A percentile compares a stretch with the other conserved stretches of the same genome.
These are phyloP conservation scores for Metschnikowia continentalis DNA, from an alignment of 805 yeast genomes.

Conservation along the genomic window DNA sequence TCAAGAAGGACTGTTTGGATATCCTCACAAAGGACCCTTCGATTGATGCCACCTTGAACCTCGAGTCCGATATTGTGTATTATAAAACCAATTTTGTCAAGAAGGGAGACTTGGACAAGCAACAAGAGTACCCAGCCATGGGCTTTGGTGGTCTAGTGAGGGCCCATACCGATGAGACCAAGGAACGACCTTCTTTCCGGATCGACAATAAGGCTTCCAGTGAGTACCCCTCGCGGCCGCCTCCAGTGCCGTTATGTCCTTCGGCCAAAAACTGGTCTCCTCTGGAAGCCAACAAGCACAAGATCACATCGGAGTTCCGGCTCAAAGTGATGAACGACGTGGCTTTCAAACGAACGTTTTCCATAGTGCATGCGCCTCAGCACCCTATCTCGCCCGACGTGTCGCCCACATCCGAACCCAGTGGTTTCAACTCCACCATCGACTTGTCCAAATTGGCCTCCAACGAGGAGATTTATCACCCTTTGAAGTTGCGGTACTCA, in stretches of 20 bases:
- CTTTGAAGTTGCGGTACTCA: slow-evolving; percentile 37
- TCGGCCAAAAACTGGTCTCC: slow-evolving; percentile 41
- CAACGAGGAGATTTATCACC: slow-evolving; percentile 35
- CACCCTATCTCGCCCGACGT: slow-evolving; percentile 40
- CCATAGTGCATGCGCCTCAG: slow-evolving; percentile 28
- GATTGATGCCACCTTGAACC: slow-evolving; percentile 28
- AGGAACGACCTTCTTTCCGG: slow-evolving; percentile 36
- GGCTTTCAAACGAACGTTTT: slow-evolving; percentile 31
- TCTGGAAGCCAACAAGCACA: slow-evolving; percentile 22
- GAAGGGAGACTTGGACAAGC: slow-evolving; percentile 26
- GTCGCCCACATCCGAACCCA: slow-evolving; percentile 40
- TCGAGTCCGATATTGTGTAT: slow-evolving; percentile 41
- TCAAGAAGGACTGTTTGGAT: slow-evolving; percentile 31
- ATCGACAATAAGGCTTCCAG: slow-evolving; percentile 14
- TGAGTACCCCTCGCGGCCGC: slow-evolving; percentile 1
- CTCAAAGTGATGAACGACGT: slow-evolving; percentile 36
- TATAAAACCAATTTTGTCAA: slow-evolving; percentile 42
- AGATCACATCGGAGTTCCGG: slow-evolving; percentile 31
- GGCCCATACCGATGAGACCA: slow-evolving; percentile 11
- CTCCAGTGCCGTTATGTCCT: slow-evolving; percentile 31
- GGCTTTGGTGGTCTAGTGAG: slow-evolving; percentile 14
- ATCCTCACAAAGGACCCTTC: slow-evolving; percentile 23
- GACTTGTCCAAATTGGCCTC: slow-evolving; percentile 33
- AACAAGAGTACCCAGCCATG: slow-evolving; percentile 14
- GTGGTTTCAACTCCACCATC: slow-evolving; percentile 38